Conservation (phyloP, 805 yeast genomes). For the Tetrapisispora arboricola region DNA sequence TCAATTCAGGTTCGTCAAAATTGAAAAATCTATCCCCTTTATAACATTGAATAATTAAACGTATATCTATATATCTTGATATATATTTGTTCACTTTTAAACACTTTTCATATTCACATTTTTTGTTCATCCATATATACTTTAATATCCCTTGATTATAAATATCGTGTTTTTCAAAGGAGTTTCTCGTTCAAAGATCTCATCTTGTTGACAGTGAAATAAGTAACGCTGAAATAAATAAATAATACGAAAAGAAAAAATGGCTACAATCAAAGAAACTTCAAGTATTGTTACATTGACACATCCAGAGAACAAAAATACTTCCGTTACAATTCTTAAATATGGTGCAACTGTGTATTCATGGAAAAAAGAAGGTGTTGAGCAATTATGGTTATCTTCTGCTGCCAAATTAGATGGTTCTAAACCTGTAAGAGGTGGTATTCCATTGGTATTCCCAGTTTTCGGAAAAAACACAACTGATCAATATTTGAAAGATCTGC, state of each 20-base stretch:
- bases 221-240: too few species aligned
- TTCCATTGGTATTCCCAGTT: constrained; percentile 88
- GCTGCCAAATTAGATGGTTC: constrained; percentile 82
- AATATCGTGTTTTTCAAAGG: too few species aligned
- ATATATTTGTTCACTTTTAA: too few species aligned
- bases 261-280: constrained; percentile 45
- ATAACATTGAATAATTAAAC: too few species aligned
- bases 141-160: too few species aligned
- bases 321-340: constrained; percentile 57
- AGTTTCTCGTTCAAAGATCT: too few species aligned
- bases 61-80: too few species aligned
- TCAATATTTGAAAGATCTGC: constrained; percentile 52
- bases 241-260: neutral
- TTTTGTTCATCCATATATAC: too few species aligned
- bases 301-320: constrained; percentile 38
- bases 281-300: constrained; percentile 50
- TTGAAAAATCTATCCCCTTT: too few species aligned
- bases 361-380: constrained; percentile 62
- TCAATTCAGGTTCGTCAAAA: too few species aligned
- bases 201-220: too few species aligned
- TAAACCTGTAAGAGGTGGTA: constrained; percentile 94
- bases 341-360: constrained; percentile 82
- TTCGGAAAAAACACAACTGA: constrained; percentile 59
- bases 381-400: constrained; percentile 67
- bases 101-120: too few species aligned